These are phyloP conservation scores for Exutisphaerella laricina DNA, from an alignment of 2,329 filamentous ascomycete genomes.

Conservation along the genomic window DNA sequence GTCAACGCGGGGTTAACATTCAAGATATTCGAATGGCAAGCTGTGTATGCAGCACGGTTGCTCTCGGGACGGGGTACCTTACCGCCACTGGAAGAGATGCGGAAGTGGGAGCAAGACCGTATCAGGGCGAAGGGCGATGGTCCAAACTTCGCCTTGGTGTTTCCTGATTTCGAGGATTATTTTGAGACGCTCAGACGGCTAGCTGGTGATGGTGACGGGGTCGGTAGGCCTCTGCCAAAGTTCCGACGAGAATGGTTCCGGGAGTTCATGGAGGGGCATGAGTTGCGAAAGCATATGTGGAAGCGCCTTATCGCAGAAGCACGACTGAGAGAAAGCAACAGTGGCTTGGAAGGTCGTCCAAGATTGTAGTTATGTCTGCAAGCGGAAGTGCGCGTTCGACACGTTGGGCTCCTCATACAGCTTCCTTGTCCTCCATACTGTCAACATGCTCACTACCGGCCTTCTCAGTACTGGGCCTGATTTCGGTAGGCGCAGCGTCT, in stretches of 20 bases:
- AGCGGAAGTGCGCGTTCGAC: too few relatives aligned
- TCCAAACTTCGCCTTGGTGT: conserved; percentile 51
- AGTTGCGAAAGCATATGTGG: conserved; percentile 12
- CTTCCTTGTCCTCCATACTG: neutral
- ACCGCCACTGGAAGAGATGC: conserved; percentile 47
- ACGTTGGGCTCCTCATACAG: neutral
- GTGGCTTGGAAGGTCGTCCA: too few relatives aligned
- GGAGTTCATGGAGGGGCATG: conserved; percentile 11
- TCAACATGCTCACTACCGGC: neutral
- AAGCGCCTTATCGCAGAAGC: conserved; percentile 8
- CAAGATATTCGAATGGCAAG: conserved; percentile 65
- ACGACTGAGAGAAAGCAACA: too few relatives aligned
- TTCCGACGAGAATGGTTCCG: conserved; percentile 12
- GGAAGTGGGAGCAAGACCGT: conserved; percentile 53
- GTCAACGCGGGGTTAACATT: conserved; percentile 57
- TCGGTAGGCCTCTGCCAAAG: conserved; percentile 2
- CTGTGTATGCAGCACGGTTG: conserved; percentile 55
- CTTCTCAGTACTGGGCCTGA: neutral
- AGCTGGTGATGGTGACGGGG: conserved; percentile 39
- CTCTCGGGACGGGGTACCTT: conserved; percentile 51
- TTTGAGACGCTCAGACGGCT: conserved; percentile 53
- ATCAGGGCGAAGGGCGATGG: conserved; percentile 53
- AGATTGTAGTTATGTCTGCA: too few relatives aligned
- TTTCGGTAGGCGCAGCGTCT: neutral
- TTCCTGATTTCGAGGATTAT: conserved; percentile 60